Conservation (phyloP, 805 yeast species). For the Pichia heedii region DNA sequence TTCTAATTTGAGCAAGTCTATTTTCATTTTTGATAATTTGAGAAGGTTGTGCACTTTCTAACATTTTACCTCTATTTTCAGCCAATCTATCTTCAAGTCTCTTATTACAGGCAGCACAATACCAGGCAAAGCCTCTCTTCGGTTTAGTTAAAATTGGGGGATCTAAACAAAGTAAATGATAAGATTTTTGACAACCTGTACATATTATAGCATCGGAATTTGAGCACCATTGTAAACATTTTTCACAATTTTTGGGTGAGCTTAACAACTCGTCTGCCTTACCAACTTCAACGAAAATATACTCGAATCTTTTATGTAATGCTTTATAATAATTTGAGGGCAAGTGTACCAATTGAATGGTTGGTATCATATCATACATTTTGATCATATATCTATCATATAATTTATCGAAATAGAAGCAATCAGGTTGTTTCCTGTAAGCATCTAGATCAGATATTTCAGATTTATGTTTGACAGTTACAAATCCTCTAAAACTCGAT, state of each 20-base stretch:
- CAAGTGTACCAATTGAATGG: constrained; percentile 45
- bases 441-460: constrained; percentile 53
- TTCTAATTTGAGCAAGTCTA: neutral
- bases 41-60: constrained; percentile 22
- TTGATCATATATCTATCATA: constrained; percentile 81
- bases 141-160: constrained; percentile 80
- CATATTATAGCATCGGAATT: constrained; percentile 67
- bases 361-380: constrained; percentile 70
- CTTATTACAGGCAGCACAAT: constrained; percentile 72
- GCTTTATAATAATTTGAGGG: constrained; percentile 56
- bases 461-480: constrained; percentile 57
- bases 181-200: constrained; percentile 61
- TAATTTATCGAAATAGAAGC: constrained; percentile 76
- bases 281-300: constrained; percentile 64
- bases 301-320: constrained; percentile 58
- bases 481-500: constrained; percentile 64
- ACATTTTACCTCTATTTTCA: constrained; percentile 28
- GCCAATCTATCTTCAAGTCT: constrained; percentile 38
- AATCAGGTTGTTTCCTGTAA: constrained; percentile 51
- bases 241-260: constrained; percentile 60
- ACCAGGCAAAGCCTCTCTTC: constrained; percentile 83
- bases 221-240: constrained; percentile 82
- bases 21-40: constrained; percentile 12
- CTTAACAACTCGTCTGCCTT: constrained; percentile 52
- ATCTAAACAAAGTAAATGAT: constrained; percentile 76